Base-by-base conservation (phyloP, 805 yeast genomes). In the Cyberlindnera euphorbiiphila region DNA sequence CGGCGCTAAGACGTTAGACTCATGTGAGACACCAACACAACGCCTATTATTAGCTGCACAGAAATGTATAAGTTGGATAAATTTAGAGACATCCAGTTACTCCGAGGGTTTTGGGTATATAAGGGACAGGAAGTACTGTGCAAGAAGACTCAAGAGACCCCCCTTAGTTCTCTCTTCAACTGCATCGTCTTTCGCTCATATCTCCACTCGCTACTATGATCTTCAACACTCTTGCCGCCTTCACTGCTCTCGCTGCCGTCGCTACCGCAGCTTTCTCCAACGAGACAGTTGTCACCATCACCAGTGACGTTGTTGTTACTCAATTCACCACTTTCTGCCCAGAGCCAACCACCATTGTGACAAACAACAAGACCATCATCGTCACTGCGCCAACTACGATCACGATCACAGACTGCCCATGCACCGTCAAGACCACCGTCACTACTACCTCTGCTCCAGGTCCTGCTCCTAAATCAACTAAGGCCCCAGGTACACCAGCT, bases 321-420 rank as follows among this genome's bases (percentile, higher is more conserved):
- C 81, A 69, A 57, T 73, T 68, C 74, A 77, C 84, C 66, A 84
- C 94, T 54, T 84, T 80, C 82, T 85, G 94, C 67, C 94, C 95
- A 62, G 67, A 57, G 47, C 65, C 94, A 36, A 85, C 95, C 53
- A 65, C 72, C 43, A 55, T 85, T 43, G 70, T 68, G 48, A 76
- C 78, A 63, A 80, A 78, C 74, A 72, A 71, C 71, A 60, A 61
- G 61, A 82, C 91, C 59, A 73, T 76, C 76, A 76, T 83, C 50
- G 87, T 81, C 59, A 77, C 89, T 45, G 80, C 63, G 55, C 78
- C 91, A 45, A 82, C 91, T 62, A 85, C 94, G 52, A 65, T 85
- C 56, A 85, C 93, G 62, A 73, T 85, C 76, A 82, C 94, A 56
- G 81, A 85, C 72, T 79, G 85, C 66, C 89, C 89, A 61, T 85